These are phyloP conservation scores for Leccinellum rugosiceps DNA, from an alignment of 768 basidiomycete genomes.

Conservation along the genomic window DNA sequence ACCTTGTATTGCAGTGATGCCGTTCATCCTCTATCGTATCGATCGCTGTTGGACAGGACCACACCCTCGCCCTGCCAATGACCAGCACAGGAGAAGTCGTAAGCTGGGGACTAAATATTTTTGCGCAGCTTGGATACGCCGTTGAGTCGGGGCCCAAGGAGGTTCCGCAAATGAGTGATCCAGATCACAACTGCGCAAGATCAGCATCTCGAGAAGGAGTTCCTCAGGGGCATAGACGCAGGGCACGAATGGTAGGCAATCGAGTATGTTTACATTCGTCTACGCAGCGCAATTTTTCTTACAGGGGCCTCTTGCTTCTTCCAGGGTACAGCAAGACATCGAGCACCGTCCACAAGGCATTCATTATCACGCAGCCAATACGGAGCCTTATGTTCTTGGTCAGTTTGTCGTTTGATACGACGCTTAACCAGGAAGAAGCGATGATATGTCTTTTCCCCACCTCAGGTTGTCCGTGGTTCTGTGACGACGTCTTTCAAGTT, in stretches of 20 bases:
- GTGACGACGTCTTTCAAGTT: conserved; percentile 76
- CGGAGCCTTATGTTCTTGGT: conserved; percentile 73
- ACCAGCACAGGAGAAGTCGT: conserved; percentile 79
- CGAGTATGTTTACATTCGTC: conserved; percentile 49
- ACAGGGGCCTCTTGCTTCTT: too few relatives aligned
- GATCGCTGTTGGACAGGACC: conserved; percentile 90
- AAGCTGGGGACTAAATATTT: conserved; percentile 90
- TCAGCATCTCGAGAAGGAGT: conserved; percentile 77
- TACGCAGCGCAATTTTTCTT: not conserved
- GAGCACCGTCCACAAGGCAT: conserved; percentile 77
- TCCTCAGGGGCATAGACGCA: conserved; percentile 82
- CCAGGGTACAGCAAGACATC: conserved; percentile 74
- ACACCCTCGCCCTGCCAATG: conserved; percentile 85
- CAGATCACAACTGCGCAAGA: conserved; percentile 74
- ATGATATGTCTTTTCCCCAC: conserved; percentile 81
- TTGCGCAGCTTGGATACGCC: conserved; percentile 83
- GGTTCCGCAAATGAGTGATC: conserved; percentile 63
- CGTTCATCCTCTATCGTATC: conserved; percentile 57
- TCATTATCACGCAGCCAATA: conserved; percentile 69
- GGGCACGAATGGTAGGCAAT: conserved; percentile 92
- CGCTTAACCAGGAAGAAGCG: conserved; percentile 62
- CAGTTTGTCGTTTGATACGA: conserved; percentile 24
- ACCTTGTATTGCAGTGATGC: conserved; percentile 73
- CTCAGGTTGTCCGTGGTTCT: conserved; percentile 66
- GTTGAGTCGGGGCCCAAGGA: conserved; percentile 53